These are phyloP conservation scores for Pythium folliculosum DNA, from an alignment of 352 stramenopile species.

Conservation along the genomic window DNA sequence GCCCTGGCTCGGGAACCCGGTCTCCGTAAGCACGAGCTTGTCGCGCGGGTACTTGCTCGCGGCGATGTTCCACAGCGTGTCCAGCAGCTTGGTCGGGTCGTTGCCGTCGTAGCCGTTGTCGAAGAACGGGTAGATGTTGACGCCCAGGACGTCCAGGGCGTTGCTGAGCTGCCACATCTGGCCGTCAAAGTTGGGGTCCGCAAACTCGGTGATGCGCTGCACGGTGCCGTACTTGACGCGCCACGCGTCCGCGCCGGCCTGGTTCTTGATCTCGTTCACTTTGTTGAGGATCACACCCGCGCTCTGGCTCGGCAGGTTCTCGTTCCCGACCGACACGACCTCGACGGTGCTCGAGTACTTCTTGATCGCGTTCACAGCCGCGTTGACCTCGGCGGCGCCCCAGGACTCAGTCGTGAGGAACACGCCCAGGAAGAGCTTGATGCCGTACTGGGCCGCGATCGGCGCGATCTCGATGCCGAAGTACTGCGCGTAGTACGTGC, in stretches of 20 bases:
- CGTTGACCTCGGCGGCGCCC: constrained; percentile 45
- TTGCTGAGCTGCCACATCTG: constrained; percentile 18
- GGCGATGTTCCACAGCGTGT: constrained; percentile 30
- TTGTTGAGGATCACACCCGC: constrained; percentile 32
- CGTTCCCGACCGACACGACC: constrained; percentile 52
- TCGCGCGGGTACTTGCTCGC: constrained; percentile 24
- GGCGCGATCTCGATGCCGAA: constrained; percentile 47
- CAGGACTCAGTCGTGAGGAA: constrained; percentile 52
- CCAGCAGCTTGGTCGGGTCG: constrained; percentile 28
- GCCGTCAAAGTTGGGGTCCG: constrained; percentile 21
- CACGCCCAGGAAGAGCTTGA: constrained; percentile 60
- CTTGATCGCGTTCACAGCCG: constrained; percentile 43
- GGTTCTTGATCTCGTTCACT: constrained; percentile 37
- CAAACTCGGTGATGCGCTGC: constrained; percentile 30
- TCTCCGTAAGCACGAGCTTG: constrained; percentile 42
- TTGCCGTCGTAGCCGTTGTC: constrained; percentile 31
- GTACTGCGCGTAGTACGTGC: constrained; percentile 64
- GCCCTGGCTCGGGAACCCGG: constrained; percentile 35
- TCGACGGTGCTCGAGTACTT: constrained; percentile 46
- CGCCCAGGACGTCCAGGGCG: constrained; percentile 29
- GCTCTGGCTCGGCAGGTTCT: constrained; percentile 30
- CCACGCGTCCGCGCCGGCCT: constrained; percentile 25
- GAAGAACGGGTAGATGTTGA: constrained; percentile 54
- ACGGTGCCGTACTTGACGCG: constrained; percentile 55
- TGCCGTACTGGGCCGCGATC: constrained; percentile 46